Base-by-base conservation (phyloP, 2,329 filamentous ascomycete genomes). In the Fusarium multiceps region DNA sequence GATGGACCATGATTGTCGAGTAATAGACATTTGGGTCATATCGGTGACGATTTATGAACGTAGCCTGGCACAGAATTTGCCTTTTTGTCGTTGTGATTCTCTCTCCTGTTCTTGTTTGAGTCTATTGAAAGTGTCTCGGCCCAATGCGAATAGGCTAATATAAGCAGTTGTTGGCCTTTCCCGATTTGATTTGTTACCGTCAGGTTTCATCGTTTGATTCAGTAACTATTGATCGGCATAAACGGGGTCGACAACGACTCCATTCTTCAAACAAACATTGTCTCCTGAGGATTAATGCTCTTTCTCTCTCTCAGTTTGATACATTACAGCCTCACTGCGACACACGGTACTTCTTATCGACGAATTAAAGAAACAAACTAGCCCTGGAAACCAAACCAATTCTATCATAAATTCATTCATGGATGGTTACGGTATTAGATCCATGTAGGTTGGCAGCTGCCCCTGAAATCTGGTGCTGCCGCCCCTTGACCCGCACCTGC, bases 401-500 rank as follows among this genome's bases (percentile, higher is more conserved):
- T 37, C 46, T 43, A 49, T 47, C 55, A 63, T 48, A 46, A 61
- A 53, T 21, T 40, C 43, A 37, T 37, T 37, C 34, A 37, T 37
- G 34, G 34, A 57, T 63, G 59, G 45, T 65, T 32, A 50, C 32
- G 18, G 37, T 53, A 53, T 51, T 58, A 45, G 46, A 66, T 62
- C 68, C 68, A 59, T 71, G 68, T 56, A 53, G 57, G 51, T 47
- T 55, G 55, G 57, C 49, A 69, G 64, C 66, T 72, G 69, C 69
- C 69, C 69, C 69, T 72, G 69, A 72, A 72, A 72, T 72, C 69
- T 72, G 62, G 65, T 67, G 66, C 69, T 72, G 60, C 65, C 46
- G 34, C 60, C 64, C 64, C 68, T 69, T 71, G 68, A 72, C 68
- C 68, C 63, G 68, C 63, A 66, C 34, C 34, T 37, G 18, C 56